Base-by-base conservation (phyloP, 495 filamentous ascomycete genomes). In the Aspergillus affinis region DNA sequence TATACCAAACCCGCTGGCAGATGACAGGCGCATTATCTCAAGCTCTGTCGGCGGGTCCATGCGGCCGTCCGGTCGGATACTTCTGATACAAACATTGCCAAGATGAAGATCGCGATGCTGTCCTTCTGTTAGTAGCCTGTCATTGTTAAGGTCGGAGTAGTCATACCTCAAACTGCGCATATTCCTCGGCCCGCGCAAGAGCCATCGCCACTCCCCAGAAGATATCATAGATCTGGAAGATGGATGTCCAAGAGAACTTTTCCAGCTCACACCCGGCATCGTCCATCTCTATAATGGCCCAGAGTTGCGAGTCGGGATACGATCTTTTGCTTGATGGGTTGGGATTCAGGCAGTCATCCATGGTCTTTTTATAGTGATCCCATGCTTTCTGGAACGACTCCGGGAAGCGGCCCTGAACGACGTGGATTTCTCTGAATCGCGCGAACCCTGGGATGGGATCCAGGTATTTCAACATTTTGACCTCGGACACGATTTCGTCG, bases 101-200 rank as follows among this genome's bases (percentile, higher is more conserved):
- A 92, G 81, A 70, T 97, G 92, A 15, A 97, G 78, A 73, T 97
- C 92, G 6, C 92, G 86, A 72, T 97, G 92, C 85, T 82, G 23
- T 21, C 26, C 6, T 30, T 2, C 4, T 48, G 51, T 67, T 61
- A 63, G 30, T 20, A 44, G 4, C 44, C 46, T 49, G 47, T 8
- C 48, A 49, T n/a, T 6, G 51, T 44, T 49, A 27, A 18, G 7
- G 3, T 53, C 1, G 10, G 10, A 15, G 47, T 15, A 46, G 30
- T 59, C 74, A 58, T 65, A 87, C 85, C 78, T 96, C 92, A 61
- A 97, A 97, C 59, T 82, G 70, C 21, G 86, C 81, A 54, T 82
- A 77, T 49, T 84, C 82, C 65, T 97, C 92, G 3, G 88, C 91
- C 48, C 88, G 83, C 10, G 88, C 88, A 21, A 96, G 75, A 13